Percentiles rank a stretch among this genome's conserved stretches.
phyloP scores from a whole-genome alignment of 2,329 filamentous ascomycete species.

The Penicillium sp. region DNA sequence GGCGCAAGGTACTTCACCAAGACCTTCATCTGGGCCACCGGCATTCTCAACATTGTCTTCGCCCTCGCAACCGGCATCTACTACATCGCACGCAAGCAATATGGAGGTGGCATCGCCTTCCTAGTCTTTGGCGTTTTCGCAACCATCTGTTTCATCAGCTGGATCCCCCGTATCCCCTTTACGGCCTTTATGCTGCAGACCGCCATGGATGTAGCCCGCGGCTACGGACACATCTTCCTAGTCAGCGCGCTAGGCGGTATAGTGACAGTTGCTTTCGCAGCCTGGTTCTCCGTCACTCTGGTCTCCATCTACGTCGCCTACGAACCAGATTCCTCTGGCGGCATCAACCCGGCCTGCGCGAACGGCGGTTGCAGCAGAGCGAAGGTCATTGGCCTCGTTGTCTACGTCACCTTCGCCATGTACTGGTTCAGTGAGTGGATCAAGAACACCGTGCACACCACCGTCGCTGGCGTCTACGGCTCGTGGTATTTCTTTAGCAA shows the following conservation, averaged over 20 bases:
- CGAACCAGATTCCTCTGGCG: conserved; percentile 54
- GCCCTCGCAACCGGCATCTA: conserved; percentile 84
- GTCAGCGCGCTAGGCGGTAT: conserved; percentile 83
- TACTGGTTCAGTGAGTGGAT: conserved; percentile 95
- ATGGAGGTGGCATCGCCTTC: conserved; percentile 82
- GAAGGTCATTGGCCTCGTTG: conserved; percentile 79
- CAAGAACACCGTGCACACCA: conserved; percentile 89
- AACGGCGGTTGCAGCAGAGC: conserved; percentile 66
- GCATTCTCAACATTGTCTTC: conserved; percentile 80
- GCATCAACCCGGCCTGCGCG: conserved; percentile 54
- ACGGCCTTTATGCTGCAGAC: conserved; percentile 86
- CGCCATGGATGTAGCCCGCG: conserved; percentile 78
- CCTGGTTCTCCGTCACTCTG: conserved; percentile 83
- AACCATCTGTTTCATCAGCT: conserved; percentile 79
- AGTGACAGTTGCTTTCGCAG: conserved; percentile 69
- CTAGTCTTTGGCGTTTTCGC: conserved; percentile 77
- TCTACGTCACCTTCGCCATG: conserved; percentile 84
- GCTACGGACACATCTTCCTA: conserved; percentile 79
- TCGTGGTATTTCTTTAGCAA: conserved; percentile 83
- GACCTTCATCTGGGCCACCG: conserved; percentile 88
- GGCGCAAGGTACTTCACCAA: conserved; percentile 76
- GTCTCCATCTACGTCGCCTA: conserved; percentile 85
- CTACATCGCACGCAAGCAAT: conserved; percentile 75
- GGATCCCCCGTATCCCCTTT: conserved; percentile 89
- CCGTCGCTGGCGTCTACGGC: conserved; percentile 83